Base-by-base conservation (phyloP, 768 basidiomycete genomes). In the Piloderma croceum region DNA sequence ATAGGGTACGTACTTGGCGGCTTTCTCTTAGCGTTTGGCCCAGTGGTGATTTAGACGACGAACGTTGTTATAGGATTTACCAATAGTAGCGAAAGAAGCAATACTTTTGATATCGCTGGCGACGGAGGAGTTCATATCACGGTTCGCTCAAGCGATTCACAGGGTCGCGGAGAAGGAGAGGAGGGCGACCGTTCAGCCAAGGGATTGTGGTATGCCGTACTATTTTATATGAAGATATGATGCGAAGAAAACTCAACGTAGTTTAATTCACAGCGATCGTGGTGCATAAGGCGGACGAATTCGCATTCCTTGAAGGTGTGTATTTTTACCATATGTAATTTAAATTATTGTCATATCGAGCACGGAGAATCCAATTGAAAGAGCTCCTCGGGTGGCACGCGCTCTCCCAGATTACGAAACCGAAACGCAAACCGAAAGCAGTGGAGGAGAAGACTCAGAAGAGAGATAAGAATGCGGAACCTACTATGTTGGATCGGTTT, bases 51-150 rank as follows among this genome's bases (percentile, higher is more conserved):
- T 22, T 7, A 15, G 11, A 23, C 15, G 12, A 6, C 17, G 20
- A 15, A 23, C n/a, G 19, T 38, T 10, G 22, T 21, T 34, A 24
- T 21, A 90, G 87, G 87, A 90, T 33, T 72, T 90, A 38, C 80
- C 84, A 0, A 78, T 79, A 31, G 68, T 89, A 4, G 79, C 81
- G 9, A 81, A 70, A 55, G 90, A 93, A 39, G 89, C 88, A 18
- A 74, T 78, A 0, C 79, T 89, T 49, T 61, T 90, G 46, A 81
- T 93, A 34, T 79, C 86, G 17, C 64, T 90, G 20, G 90, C 90
- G 5, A 82, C 91, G 41, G 91, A 94, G 61, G 83, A 90, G 58
- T 93, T 94, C 48, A 82, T 93, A 38, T 80, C 77, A 57, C 73
- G 80, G 36, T 63, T 93, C 21, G 72, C 76, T 23, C 77, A 83